Conservation (phyloP, 345 rosid genomes). For the Moricandia arvensis region DNA sequence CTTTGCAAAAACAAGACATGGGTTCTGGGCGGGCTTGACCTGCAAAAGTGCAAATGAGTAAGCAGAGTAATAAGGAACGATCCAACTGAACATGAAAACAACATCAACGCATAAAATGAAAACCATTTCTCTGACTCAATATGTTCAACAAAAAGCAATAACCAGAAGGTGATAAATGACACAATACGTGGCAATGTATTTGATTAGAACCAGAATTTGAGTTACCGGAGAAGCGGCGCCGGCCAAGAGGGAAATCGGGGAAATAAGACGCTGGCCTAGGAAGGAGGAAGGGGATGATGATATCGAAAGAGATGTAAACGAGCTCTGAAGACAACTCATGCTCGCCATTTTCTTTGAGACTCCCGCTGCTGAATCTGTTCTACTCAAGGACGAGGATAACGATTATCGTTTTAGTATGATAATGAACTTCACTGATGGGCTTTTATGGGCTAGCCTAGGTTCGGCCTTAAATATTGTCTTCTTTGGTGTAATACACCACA, state of each 20-base stretch:
- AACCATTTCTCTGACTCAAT: conserved; percentile 6
- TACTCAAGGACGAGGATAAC: conserved; percentile 37
- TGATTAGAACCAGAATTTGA: conserved; percentile 2
- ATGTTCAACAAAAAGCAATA: not conserved
- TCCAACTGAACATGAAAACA: not conserved
- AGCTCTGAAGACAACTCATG: conserved; percentile 73
- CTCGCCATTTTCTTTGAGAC: conserved; percentile 52
- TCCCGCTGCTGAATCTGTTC: conserved; percentile 16
- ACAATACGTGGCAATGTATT: not conserved
- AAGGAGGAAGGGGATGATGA: conserved; percentile 66
- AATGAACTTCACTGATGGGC: not conserved
- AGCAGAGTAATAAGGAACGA: not conserved
- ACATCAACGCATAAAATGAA: not conserved
- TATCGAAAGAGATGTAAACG: conserved; percentile 63
- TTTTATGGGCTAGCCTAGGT: not conserved
- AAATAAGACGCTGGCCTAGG: conserved; percentile 65
- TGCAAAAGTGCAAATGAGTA: conserved; percentile 42
- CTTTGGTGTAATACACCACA: not conserved
- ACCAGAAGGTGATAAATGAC: not conserved
- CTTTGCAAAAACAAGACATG: conserved; percentile 61
- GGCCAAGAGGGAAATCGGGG: conserved; percentile 41
- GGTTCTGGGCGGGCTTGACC: conserved; percentile 58
- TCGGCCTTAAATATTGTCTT: not conserved
- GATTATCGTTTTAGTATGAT: accelerated
- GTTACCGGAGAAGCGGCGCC: conserved; percentile 48